Evolutionary conservation across 495 filamentous ascomycete genomes (phyloP).

Genomic region (Penicillium dipodomyicola): DNA sequence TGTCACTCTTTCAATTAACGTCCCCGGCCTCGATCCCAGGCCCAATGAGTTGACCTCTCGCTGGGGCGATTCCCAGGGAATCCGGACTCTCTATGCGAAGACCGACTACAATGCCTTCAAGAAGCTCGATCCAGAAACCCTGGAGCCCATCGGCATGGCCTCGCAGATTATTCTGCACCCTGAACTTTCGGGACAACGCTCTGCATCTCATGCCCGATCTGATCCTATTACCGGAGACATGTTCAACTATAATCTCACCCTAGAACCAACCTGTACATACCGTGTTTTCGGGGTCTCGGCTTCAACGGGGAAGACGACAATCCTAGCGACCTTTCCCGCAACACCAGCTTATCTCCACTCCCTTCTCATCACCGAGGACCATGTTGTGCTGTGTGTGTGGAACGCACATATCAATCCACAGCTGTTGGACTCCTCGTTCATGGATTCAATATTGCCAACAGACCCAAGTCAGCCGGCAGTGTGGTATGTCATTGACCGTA

Average conservation of each 20-base stretch:
- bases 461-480: conserved; percentile 47
- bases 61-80: conserved; percentile 30
- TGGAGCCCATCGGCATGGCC: conserved; percentile 64
- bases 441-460: conserved; percentile 39
- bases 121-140: conserved; percentile 62
- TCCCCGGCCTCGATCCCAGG: conserved; percentile 45
- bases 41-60: conserved; percentile 9
- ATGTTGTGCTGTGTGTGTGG: conserved; percentile 67
- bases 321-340: conserved; percentile 63
- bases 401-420: conserved; percentile 57
- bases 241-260: conserved; percentile 71
- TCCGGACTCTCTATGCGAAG: conserved; percentile 53
- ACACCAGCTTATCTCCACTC: conserved; percentile 70
- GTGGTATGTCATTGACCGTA: conserved; percentile 71
- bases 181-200: conserved; percentile 58
- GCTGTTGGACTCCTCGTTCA: conserved; percentile 43
- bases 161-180: conserved; percentile 62
- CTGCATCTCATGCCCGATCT: conserved; percentile 64
- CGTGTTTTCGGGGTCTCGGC: conserved; percentile 62
- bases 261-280: conserved; percentile 52
- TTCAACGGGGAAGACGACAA: conserved; percentile 60
- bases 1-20: conserved; percentile 59
- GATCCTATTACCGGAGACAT: conserved; percentile 71
- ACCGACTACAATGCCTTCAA: conserved; percentile 59
- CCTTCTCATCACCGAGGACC: conserved; percentile 62